phyloP scores from a whole-genome alignment of 352 stramenopile species.

The Globisporangium spiculum region DNA sequence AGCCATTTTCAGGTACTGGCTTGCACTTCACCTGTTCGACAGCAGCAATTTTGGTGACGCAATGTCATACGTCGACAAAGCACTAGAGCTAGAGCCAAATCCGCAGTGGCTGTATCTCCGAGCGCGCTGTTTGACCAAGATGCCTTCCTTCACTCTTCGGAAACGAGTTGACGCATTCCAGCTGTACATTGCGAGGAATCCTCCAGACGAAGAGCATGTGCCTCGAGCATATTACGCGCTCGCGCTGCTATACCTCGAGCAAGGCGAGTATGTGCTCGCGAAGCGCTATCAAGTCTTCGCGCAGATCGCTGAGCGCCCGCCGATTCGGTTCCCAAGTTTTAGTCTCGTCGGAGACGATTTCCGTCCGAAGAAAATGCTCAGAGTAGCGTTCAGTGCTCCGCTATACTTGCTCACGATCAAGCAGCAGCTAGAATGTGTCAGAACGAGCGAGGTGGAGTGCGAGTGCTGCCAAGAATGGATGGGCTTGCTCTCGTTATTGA shows the following conservation, averaged over 20 bases:
- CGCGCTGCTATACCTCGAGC: slow-evolving; percentile 7
- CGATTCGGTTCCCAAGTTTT: slow-evolving; percentile 2
- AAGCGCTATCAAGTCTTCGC: slow-evolving; percentile 10
- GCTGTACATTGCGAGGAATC: slow-evolving; percentile 1
- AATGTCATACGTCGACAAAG: neutral
- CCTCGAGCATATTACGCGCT: slow-evolving; percentile 10
- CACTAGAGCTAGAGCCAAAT: slow-evolving; percentile 8
- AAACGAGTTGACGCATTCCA: slow-evolving; percentile 10
- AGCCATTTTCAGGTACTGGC: slow-evolving; percentile 13
- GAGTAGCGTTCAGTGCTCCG: slow-evolving; percentile 7
- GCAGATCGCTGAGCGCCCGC: slow-evolving; percentile 4
- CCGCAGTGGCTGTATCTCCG: slow-evolving; percentile 11
- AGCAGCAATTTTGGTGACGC: neutral
- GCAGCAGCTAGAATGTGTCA: slow-evolving; percentile 1
- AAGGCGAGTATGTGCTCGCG: slow-evolving; percentile 9
- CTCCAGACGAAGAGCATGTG: slow-evolving; percentile 7
- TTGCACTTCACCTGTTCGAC: neutral
- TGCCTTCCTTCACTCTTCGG: neutral
- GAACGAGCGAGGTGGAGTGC: slow-evolving; percentile 3
- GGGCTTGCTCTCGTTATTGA: neutral
- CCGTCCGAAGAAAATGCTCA: slow-evolving; percentile 3
- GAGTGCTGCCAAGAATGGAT: slow-evolving; percentile 1
- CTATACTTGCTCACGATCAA: neutral
- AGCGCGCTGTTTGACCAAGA: slow-evolving; percentile 3
- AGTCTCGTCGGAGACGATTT: slow-evolving; percentile 2